Evolutionary conservation across 1,284 basidiomycete species (phyloP).

Genomic region (Boletellus sp.): DNA sequence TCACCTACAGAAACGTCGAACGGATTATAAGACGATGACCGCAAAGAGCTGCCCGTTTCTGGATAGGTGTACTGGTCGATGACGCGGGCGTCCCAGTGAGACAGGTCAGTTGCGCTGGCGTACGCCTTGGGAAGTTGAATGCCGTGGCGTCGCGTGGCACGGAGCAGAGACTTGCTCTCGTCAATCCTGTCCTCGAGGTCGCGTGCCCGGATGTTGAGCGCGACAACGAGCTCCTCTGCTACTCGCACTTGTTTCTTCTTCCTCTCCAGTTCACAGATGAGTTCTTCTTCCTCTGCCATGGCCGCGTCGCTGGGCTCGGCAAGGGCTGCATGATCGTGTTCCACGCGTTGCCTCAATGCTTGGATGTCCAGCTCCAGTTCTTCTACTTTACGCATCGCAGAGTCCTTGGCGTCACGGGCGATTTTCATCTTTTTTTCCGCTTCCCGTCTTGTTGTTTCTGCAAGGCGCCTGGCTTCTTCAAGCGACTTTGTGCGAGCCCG

Average conservation of each 20-base stretch:
- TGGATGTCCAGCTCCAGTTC: conserved; percentile 69
- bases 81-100: conserved; percentile 8
- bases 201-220: conserved; percentile 51
- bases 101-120: conserved; percentile 20
- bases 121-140: conserved; percentile 44
- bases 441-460: conserved; percentile 77
- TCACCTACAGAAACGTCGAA: conserved; percentile 28
- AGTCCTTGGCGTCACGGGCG: conserved; percentile 63
- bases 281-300: conserved; percentile 45
- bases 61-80: conserved; percentile 9
- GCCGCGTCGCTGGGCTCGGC: conserved; percentile 41
- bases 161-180: conserved; percentile 52
- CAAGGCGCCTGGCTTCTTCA: conserved; percentile 83
- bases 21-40: conserved; percentile 32
- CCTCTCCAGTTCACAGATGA: conserved; percentile 51
- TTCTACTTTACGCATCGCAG: conserved; percentile 60
- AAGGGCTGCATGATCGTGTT: conserved; percentile 52
- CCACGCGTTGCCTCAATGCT: conserved; percentile 51
- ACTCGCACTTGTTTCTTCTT: conserved; percentile 66
- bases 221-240: conserved; percentile 63
- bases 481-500: conserved; percentile 79
- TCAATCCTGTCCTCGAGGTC: conserved; percentile 58
- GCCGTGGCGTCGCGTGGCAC: conserved; percentile 47
- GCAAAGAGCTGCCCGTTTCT: conserved; percentile 17
- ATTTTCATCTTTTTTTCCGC: conserved; percentile 84